Base-by-base conservation (phyloP, 805 yeast species). In the Hanseniaspora lachancei region DNA sequence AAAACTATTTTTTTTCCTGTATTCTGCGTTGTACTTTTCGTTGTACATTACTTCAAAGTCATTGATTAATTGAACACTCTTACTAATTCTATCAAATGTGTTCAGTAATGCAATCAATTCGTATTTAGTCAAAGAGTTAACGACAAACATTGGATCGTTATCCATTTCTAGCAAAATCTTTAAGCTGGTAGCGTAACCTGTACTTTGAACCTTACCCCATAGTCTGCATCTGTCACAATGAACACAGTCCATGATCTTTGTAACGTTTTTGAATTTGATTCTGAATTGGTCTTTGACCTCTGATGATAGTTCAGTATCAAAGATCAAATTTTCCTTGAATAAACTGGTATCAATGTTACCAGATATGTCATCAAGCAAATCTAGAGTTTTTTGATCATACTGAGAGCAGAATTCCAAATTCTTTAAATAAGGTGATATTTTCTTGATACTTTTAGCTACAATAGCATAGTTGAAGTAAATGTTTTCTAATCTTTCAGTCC, bases 181-280 rank as follows among this genome's bases (percentile, higher is more conserved):
- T 64, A 93, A 77, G 1, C 96, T 95, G 9, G 99, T 93, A 20
- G 97, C 99, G 68, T 93, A 93, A 21, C 99, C 99, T 16, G 93
- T 87, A 1, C 95, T 88, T 72, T 93, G 98, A 34, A 93, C 79
- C 69, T 93, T 93, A 10, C 98, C 98, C 99, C 99, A 93, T 70
- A 93, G 74, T 64, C 97, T 79, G 69, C 99, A 93, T 66, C 97
- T 77, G 67, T 93, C 98, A 73, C 99, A 93, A 40, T 96, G 97
- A 42, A 93, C 97, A 72, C 99, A 93, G 68, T 91, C 96, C 97
- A 93, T 93, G 46, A 93, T 80, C 51, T 86, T 83, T 21, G 95
- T 82, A 24, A 93, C 95, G 66, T 93, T 93, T 64, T 81, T 82
- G 68, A 93, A 95, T 53, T 95, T 82, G 40, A 77, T 70, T 59